phyloP scores from a whole-genome alignment of 2,329 filamentous ascomycete genomes.

The Gnomoniopsis smithogilvyi region DNA sequence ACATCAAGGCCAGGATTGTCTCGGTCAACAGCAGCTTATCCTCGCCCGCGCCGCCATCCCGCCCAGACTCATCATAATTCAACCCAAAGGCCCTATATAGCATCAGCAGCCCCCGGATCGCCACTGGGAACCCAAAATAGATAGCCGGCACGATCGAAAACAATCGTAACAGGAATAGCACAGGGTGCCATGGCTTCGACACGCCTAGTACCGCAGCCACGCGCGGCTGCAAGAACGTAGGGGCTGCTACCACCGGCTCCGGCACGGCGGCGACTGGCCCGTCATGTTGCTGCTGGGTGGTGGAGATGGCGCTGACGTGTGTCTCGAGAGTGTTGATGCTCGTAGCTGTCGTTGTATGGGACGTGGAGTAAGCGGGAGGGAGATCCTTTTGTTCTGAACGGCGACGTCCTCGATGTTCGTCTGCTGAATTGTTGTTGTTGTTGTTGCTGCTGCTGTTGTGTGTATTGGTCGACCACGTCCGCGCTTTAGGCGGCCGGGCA shows the following conservation, averaged over 20 bases:
- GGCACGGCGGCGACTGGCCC: not conserved
- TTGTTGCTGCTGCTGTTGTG: not conserved
- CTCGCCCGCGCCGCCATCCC: conserved; percentile 31
- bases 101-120: conserved; percentile 65
- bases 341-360: not conserved
- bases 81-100: conserved; percentile 43
- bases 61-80: conserved; percentile 35
- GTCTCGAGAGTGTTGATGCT: not conserved
- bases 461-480: conserved; percentile 18
- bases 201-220: conserved; percentile 77
- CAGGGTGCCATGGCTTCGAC: conserved; percentile 68
- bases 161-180: conserved; percentile 69
- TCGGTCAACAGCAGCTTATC: conserved; percentile 60
- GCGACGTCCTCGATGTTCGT: not conserved
- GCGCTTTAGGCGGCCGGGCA: conserved; percentile 9
- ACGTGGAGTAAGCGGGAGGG: not conserved
- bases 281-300: not conserved
- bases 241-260: conserved; percentile 21
- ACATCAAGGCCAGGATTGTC: conserved; percentile 68
- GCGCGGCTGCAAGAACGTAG: conserved; percentile 65
- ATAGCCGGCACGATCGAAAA: conserved; percentile 67
- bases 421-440: not conserved
- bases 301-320: conserved; percentile 5
- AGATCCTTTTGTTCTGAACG: not conserved
- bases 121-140: conserved; percentile 69